Evolutionary conservation across 352 stramenopile species (phyloP), one percentile per base, ranked within the genome.

Genomic region (Peronospora belbahrii): DNA sequence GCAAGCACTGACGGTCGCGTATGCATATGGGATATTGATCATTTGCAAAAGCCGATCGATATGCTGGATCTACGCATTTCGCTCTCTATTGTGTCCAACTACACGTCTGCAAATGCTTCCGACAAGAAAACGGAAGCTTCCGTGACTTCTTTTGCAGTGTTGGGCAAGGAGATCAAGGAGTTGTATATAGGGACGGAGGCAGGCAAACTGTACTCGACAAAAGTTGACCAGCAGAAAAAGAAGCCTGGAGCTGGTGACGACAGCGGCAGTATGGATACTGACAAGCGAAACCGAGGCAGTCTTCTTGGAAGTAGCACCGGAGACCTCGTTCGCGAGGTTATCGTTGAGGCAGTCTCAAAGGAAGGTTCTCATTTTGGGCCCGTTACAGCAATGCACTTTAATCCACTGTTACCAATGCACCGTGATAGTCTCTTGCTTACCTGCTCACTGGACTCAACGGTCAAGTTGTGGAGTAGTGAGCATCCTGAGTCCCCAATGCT

Each of bases 121-220:
- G 74, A 85, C 50, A 90, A 90, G 54, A 89, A 90, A 44, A 92
- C 91, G 76, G 79, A 92, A 44, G 82, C 80, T 3, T 80, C 79
- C 0, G 73, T 90, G 24, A 94, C 83, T 5, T 75, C 77, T 17
- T 85, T 95, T 48, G 81, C 83, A 5, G 68, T 95, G 15, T 66
- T 87, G 10, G 70, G 78, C 19, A 88, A 85, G 39, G 83, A 92
- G 41, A 85, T 79, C 23, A 85, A 89, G 43, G 73, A 89, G 43
- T 59, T 95, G 2, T 90, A 76, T 52, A 83, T 95, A 19, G 83
- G 83, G 6, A 89, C 83, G 10, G 83, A 91, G 47, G 79, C 79
- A 10, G 82, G 82, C 4, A 88, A 86, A 30, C 22, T 93, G 3
- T 89, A 88, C 52, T 72, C 67, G 42, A 88, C 79, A 1, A 83